These are phyloP conservation scores for Nakazawaea ambrosiae DNA, from an alignment of 805 yeast genomes.

Conservation along the genomic window DNA sequence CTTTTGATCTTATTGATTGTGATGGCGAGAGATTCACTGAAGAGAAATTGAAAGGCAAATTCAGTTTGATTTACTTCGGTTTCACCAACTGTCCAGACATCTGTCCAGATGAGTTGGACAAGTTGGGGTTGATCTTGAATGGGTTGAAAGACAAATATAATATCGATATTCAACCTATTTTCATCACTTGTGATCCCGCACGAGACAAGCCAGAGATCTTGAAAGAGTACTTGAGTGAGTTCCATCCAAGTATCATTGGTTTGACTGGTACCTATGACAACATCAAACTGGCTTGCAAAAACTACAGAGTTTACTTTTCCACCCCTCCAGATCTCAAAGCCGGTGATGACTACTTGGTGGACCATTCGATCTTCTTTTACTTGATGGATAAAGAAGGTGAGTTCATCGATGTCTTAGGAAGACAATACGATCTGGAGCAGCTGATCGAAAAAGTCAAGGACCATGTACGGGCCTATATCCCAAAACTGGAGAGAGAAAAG, in stretches of 20 bases:
- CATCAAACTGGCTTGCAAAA: constrained; percentile 78
- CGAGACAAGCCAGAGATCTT: constrained; percentile 86
- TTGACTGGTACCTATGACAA: constrained; percentile 87
- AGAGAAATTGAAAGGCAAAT: constrained; percentile 67
- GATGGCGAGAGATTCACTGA: constrained; percentile 73
- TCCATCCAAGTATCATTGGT: constrained; percentile 86
- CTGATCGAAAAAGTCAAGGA: constrained; percentile 73
- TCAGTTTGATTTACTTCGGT: constrained; percentile 87
- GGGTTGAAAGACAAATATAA: constrained; percentile 47
- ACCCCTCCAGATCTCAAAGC: constrained; percentile 92
- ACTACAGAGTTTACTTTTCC: constrained; percentile 92
- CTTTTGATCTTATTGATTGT: constrained; percentile 66
- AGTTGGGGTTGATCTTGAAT: constrained; percentile 67
- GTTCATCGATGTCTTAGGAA: constrained; percentile 90
- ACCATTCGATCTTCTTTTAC: constrained; percentile 95
- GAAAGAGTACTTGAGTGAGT: constrained; percentile 76
- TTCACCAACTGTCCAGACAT: constrained; percentile 98
- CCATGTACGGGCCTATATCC: constrained; percentile 70
- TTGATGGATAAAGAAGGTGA: constrained; percentile 98
- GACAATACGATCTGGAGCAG: constrained; percentile 74
- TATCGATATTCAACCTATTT: constrained; percentile 72
- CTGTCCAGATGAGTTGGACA: constrained; percentile 96
- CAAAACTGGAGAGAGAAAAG: constrained; percentile 61
- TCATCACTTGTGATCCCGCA: constrained; percentile 95
- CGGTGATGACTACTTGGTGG: constrained; percentile 94